A percentile compares a stretch with the other conserved stretches of the same genome.
Conservation (phyloP, 306 rosid genomes). For the Cucurbita pepo region DNA sequence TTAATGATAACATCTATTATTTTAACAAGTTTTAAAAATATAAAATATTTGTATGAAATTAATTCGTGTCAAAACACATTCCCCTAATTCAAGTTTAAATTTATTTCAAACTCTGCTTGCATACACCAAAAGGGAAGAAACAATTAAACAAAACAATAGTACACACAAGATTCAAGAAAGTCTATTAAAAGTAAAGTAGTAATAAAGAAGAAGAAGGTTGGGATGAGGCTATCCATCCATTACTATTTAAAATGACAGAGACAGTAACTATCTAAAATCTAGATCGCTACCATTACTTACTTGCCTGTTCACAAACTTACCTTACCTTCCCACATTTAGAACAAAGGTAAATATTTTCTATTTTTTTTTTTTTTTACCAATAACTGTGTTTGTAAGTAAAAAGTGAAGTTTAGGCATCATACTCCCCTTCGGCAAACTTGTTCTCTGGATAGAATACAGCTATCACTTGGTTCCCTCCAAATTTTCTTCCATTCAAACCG, state of each 20-base stretch:
- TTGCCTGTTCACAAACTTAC: background rate
- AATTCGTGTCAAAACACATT: too few relatives aligned
- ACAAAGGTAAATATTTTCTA: background rate
- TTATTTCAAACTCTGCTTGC: too few relatives aligned
- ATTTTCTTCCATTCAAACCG: conserved; percentile 77
- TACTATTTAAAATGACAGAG: background rate
- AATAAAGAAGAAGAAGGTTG: background rate
- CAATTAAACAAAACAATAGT: too few relatives aligned
- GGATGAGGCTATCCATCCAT: background rate
- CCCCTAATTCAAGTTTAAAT: too few relatives aligned
- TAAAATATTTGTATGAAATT: too few relatives aligned
- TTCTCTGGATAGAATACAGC: conserved; percentile 72
- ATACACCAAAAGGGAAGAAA: too few relatives aligned
- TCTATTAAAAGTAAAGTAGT: background rate
- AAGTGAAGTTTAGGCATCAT: conserved; percentile 34
- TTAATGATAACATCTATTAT: too few relatives aligned
- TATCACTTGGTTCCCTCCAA: conserved; percentile 71
- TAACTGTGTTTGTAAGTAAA: background rate
- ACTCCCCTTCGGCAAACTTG: conserved; percentile 75
- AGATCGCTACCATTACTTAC: background rate
- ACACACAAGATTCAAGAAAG: too few relatives aligned
- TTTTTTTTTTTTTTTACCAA: background rate
- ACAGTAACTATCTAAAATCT: background rate
- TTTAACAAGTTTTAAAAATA: too few relatives aligned
- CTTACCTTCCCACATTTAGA: background rate